Base-by-base conservation (phyloP, 2,329 filamentous ascomycete genomes). In the Gremmenia infestans region DNA sequence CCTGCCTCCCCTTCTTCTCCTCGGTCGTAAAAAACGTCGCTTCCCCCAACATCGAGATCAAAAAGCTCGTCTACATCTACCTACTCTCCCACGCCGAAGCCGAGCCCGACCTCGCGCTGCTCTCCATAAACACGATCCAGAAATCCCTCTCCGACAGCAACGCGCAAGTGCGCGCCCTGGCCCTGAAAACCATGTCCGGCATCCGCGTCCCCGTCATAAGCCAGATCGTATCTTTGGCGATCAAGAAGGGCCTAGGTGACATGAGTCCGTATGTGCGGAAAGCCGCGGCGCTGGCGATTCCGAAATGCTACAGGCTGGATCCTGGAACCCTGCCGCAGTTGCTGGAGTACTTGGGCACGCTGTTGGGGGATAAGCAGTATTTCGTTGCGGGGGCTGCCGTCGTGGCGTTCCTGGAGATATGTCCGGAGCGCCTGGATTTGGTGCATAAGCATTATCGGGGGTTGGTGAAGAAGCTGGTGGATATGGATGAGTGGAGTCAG, bases 401-500 rank as follows among this genome's bases (percentile, higher is more conserved):
- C 3, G 84, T 87, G 39, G 89, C 94, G 0, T 97, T 95, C 66
- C 73, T 95, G 71, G 91, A 96, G 62, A 79, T 97, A 28, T 97
- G 93, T 63, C 92, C 94, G 0, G 87, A 95, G 15, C 80, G 88
- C 53, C 80, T 96, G 61, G 92, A 97, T 69, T 75, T 99, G 57
- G 85, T 99, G 63, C 94, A 99, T 72, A 86, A 88, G 62, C 88
- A 96, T 69, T 99, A 97, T 73, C 84, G 90, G 50, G 79, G 82
- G 37, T 76, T 99, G 60, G 86, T 96, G 60, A 89, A 85, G 71
- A 96, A 97, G 76, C 76, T 97, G 52, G 91, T 97, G 23, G 94
- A 99, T 70, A 99, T 99, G 94, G 94, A 99, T 68, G 94, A 99
- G 73, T 99, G 94, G 94, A 89, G 91, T 43, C 94, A 99, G 73